A percentile compares a stretch with the other conserved stretches of the same genome.
Conservation (phyloP, 2,329 filamentous ascomycete species). For the Diaporthe sp. region DNA sequence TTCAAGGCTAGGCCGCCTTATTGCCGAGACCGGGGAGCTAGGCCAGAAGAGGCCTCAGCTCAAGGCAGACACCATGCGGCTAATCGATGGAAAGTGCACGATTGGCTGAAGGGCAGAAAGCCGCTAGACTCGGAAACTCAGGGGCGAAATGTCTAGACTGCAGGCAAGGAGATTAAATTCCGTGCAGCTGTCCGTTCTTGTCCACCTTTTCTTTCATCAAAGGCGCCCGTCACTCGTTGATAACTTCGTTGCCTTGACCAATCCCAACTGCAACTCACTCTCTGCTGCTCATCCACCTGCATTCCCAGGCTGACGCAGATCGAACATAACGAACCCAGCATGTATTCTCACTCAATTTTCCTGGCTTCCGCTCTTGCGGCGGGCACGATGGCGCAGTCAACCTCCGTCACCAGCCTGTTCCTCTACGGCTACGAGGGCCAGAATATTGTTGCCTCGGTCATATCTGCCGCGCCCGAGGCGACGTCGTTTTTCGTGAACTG, state of each 20-base stretch:
- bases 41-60: neutral
- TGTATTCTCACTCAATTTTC: slow-evolving; percentile 13
- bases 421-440: slow-evolving; percentile 34
- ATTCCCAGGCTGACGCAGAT: neutral
- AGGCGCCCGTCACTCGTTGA: slow-evolving; percentile 9
- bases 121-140: neutral
- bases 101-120: neutral
- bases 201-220: neutral
- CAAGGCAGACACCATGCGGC: neutral
- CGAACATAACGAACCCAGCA: neutral
- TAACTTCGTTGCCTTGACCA: neutral
- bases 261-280: neutral
- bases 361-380: slow-evolving; percentile 19
- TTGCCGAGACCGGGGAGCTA: neutral
- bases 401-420: slow-evolving; percentile 31
- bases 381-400: slow-evolving; percentile 27
- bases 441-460: slow-evolving; percentile 29
- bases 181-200: neutral
- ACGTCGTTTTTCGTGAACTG: slow-evolving; percentile 29
- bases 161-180: neutral
- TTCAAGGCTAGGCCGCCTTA: neutral
- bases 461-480: slow-evolving; percentile 25
- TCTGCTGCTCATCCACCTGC: neutral
- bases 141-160: neutral
- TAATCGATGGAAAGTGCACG: neutral